phyloP scores from a whole-genome alignment of 208 protist genomes.

The Leishmania guyanensis region DNA sequence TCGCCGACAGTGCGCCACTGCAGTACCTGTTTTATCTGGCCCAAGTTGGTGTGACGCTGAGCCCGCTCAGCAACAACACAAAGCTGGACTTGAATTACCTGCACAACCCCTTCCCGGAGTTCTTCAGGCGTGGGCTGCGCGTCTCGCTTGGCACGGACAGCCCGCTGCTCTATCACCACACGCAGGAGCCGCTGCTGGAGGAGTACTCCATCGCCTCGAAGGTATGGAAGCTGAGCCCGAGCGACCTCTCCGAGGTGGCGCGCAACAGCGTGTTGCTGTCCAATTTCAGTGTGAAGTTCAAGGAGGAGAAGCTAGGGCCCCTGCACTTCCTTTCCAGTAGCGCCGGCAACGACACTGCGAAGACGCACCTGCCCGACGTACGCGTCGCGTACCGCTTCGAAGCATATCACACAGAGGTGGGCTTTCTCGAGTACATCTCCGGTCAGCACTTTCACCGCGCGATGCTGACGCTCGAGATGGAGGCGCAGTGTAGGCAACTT shows the following conservation, averaged over 20 bases:
- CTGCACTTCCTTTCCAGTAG: conserved; percentile 89
- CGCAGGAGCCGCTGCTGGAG: conserved; percentile 92
- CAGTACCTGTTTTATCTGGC: conserved; percentile 99
- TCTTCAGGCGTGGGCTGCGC: conserved; percentile 96
- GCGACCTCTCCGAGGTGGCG: conserved; percentile 93
- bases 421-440: conserved; percentile 81
- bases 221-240: conserved; percentile 91
- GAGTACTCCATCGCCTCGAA: conserved; percentile 94
- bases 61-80: conserved; percentile 99
- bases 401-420: conserved; percentile 88
- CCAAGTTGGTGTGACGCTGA: conserved; percentile 97
- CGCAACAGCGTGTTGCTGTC: conserved; percentile 89
- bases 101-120: conserved; percentile 95
- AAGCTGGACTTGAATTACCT: conserved; percentile 96
- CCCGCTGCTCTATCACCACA: conserved; percentile 97
- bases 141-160: conserved; percentile 97
- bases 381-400: conserved; percentile 92
- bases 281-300: conserved; percentile 83
- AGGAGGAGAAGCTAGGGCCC: conserved; percentile 84
- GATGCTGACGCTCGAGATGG: conserved; percentile 69
- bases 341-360: conserved; percentile 78
- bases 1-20: conserved; percentile 90
- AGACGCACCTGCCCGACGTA: conserved; percentile 87
- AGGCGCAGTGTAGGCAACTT: conserved; percentile 45
- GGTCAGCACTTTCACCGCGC: conserved; percentile 79